Conservation (phyloP, 2,329 filamentous ascomycete species). For the Botrytis cinerea region DNA sequence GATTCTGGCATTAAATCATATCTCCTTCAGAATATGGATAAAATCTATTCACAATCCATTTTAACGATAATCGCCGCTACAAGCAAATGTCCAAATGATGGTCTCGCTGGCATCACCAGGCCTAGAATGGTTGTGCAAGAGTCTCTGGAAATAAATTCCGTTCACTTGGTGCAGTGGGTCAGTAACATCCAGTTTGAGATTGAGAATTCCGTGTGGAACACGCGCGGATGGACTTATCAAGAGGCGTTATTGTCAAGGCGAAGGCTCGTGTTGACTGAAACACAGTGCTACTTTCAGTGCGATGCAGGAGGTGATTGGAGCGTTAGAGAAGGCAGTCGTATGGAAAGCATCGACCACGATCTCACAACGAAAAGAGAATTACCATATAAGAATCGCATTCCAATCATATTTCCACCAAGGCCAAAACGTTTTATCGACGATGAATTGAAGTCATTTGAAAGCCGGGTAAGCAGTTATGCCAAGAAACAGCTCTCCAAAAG, state of each 20-base stretch:
- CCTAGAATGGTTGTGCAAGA: background rate
- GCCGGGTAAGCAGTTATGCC: background rate
- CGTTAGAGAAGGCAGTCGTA: background rate
- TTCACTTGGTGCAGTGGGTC: background rate
- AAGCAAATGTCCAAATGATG: background rate
- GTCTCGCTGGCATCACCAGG: background rate
- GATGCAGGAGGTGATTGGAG: rapidly evolving
- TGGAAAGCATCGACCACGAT: background rate
- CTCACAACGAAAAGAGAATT: rapidly evolving
- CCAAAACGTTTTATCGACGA: background rate
- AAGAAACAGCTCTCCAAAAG: background rate
- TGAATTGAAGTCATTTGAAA: no score
- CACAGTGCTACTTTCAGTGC: background rate
- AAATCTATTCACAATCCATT: background rate
- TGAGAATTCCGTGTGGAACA: background rate
- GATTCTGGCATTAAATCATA: background rate
- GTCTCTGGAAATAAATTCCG: background rate
- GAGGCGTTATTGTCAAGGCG: background rate
- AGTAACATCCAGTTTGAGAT: background rate
- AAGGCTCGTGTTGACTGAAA: background rate
- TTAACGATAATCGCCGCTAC: background rate
- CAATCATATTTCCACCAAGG: rapidly evolving
- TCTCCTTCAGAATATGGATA: background rate
- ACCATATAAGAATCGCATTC: rapidly evolving
- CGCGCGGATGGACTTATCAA: background rate